A percentile compares a stretch with the other conserved stretches of the same genome.
These are phyloP conservation scores for Gracilariopsis chorda DNA, from an alignment of 23 red algal species.

Conservation along the genomic window DNA sequence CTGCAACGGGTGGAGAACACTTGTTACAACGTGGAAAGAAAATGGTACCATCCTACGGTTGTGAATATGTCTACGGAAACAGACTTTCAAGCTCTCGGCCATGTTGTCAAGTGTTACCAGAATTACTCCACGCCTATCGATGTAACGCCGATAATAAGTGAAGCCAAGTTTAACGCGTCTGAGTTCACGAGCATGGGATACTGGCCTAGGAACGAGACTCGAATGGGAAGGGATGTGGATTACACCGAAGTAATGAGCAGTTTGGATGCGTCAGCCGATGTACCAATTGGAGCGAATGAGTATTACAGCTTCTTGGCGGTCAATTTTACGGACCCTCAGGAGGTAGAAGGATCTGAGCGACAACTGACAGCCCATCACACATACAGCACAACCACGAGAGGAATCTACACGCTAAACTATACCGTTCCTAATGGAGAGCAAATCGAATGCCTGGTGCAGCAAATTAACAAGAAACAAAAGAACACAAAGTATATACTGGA, in stretches of 20 bases:
- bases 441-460: background rate
- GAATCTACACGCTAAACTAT: background rate
- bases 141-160: background rate
- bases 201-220: background rate
- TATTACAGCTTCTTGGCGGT: background rate
- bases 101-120: background rate
- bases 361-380: background rate
- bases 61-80: background rate
- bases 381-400: background rate
- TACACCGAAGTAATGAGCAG: background rate
- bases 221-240: background rate
- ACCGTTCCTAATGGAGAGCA: background rate
- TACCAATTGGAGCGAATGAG: background rate
- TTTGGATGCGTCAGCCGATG: background rate
- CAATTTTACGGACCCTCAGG: background rate
- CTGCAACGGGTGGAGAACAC: background rate
- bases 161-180: background rate
- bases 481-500: background rate
- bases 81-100: background rate
- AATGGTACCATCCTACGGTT: background rate
- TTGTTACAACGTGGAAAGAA: background rate
- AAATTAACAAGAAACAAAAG: background rate
- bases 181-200: background rate
- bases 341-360: background rate
- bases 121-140: background rate